These are phyloP conservation scores for Trypanosoma lewisi DNA, from an alignment of 208 protist species.

Conservation along the genomic window DNA sequence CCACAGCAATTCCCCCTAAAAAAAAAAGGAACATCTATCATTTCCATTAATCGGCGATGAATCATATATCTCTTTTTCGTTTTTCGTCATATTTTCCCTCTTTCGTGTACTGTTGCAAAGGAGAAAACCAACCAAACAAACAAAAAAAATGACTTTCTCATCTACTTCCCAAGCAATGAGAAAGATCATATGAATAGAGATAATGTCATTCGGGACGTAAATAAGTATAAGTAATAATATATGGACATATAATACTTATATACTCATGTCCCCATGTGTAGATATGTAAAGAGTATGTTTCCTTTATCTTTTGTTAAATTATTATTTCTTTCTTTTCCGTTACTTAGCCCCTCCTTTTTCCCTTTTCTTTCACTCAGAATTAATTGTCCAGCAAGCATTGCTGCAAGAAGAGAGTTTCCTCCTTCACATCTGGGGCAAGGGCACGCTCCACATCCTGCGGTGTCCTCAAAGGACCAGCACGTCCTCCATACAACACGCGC, in stretches of 20 bases:
- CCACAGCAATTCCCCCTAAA: too few relatives aligned
- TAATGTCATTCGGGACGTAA: too few relatives aligned
- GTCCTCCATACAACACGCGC: constrained; percentile 61
- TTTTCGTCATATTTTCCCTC: background rate
- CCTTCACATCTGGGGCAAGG: constrained; percentile 50
- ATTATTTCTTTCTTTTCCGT: background rate
- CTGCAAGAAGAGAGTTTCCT: constrained; percentile 75
- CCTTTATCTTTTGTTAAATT: background rate
- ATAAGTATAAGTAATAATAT: constrained; percentile 7
- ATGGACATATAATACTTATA: background rate
- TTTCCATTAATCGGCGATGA: background rate
- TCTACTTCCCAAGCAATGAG: too few relatives aligned
- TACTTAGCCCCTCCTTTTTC: background rate
- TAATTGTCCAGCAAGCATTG: constrained; percentile 56
- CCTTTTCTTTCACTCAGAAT: background rate
- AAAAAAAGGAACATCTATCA: too few relatives aligned
- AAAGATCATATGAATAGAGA: too few relatives aligned
- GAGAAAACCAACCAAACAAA: too few relatives aligned
- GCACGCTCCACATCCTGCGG: constrained; percentile 50
- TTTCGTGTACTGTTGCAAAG: too few relatives aligned
- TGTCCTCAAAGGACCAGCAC: constrained; percentile 47
- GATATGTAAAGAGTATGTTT: background rate
- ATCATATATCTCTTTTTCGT: background rate
- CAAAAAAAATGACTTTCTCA: too few relatives aligned
- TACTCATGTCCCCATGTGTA: background rate